phyloP scores from a whole-genome alignment of 2,329 filamentous ascomycete genomes.

The Fusarium falciforme region DNA sequence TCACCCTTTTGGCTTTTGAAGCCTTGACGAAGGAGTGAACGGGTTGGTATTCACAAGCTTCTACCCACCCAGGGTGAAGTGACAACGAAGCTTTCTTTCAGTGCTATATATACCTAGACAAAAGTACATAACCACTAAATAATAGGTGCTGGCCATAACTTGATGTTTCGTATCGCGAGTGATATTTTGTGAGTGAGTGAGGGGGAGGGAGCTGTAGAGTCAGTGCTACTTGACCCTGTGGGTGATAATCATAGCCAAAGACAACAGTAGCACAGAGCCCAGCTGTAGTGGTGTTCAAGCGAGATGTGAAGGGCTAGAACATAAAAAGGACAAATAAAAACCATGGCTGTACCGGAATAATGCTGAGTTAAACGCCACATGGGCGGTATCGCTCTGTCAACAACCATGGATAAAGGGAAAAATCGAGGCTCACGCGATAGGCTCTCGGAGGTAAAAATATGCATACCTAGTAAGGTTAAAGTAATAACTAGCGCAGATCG shows the following conservation, averaged over 20 bases:
- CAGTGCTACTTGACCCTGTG: accelerated
- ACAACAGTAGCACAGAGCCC: not conserved
- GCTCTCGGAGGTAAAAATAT: not conserved
- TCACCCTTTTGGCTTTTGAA: not conserved
- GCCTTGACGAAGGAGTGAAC: not conserved
- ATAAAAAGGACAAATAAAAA: not conserved
- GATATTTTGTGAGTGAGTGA: not conserved
- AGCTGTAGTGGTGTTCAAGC: not conserved
- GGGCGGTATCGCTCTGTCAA: not conserved
- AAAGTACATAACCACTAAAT: not conserved
- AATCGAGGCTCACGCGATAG: not conserved
- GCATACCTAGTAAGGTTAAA: not conserved
- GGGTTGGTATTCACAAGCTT: not conserved
- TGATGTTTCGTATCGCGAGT: not conserved
- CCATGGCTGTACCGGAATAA: not conserved
- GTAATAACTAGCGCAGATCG: not conserved
- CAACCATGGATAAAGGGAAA: not conserved
- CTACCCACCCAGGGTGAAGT: not conserved
- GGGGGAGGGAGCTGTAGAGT: not conserved
- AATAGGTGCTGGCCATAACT: not conserved
- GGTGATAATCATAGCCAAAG: not conserved
- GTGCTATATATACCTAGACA: not conserved
- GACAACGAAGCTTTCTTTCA: not conserved
- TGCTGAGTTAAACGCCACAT: not conserved
- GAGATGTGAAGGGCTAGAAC: not conserved